Conservation (phyloP, 2,329 filamentous ascomycete genomes). For the Neonectria ditissima region DNA sequence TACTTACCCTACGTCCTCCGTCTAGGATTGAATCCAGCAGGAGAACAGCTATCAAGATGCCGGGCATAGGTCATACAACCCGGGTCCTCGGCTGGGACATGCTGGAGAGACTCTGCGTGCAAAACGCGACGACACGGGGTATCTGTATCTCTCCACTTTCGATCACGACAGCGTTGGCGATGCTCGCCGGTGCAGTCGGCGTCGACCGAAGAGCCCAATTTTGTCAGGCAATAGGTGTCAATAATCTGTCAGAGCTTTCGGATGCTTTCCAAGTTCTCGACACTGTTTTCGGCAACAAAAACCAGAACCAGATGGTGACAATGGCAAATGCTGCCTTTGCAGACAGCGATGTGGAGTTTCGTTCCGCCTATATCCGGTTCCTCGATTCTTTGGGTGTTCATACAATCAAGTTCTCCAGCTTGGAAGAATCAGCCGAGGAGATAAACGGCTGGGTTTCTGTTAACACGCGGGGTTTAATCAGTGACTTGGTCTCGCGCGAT, state of each 20-base stretch:
- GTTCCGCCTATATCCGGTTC: constrained; percentile 1
- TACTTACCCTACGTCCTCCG: no score
- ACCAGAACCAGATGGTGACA: not conserved
- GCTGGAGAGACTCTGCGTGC: not conserved
- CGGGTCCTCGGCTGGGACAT: constrained; percentile 5
- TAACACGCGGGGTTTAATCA: constrained; percentile 6
- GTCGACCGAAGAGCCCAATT: not conserved
- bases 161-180: not conserved
- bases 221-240: not conserved
- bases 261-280: not conserved
- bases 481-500: not conserved
- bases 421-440: not conserved
- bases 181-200: not conserved
- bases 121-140: not conserved
- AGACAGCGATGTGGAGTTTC: not conserved
- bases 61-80: not conserved
- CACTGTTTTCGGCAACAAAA: not conserved
- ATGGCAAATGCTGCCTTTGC: constrained; percentile 1
- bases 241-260: not conserved
- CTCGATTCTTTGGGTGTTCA: not conserved
- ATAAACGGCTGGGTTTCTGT: not conserved
- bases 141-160: not conserved
- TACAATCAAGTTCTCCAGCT: not conserved
- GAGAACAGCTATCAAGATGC: no score
- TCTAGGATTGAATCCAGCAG: no score